phyloP scores from a whole-genome alignment of 768 basidiomycete genomes.

The Agrocybe pediades region DNA sequence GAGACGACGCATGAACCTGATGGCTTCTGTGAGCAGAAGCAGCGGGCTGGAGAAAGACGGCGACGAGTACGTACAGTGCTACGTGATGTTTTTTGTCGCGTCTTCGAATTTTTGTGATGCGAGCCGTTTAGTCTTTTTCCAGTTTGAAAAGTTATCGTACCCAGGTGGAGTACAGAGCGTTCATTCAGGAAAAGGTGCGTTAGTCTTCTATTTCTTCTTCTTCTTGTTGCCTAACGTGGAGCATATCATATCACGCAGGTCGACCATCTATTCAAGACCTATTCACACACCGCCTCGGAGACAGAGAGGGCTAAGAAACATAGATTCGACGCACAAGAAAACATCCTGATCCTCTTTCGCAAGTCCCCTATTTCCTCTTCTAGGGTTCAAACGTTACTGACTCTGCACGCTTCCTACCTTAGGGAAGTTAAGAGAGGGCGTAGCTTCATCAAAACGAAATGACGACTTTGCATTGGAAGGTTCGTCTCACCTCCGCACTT shows the following conservation, averaged over 20 bases:
- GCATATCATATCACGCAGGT: slow-evolving; percentile 39
- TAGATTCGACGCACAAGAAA: slow-evolving; percentile 60
- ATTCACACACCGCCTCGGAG: slow-evolving; percentile 31
- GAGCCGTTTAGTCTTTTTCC: slow-evolving; percentile 29
- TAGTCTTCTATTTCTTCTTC: not conserved
- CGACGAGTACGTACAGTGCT: slow-evolving; percentile 79
- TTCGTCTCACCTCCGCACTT: slow-evolving; percentile 20
- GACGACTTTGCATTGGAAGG: slow-evolving; percentile 74
- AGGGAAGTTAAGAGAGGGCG: slow-evolving; percentile 81
- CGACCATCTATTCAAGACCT: slow-evolving; percentile 43
- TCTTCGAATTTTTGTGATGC: no score
- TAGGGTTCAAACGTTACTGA: not conserved
- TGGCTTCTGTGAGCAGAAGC: slow-evolving; percentile 76
- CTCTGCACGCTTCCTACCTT: not conserved
- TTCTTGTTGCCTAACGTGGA: not conserved
- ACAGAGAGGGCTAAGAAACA: slow-evolving; percentile 35
- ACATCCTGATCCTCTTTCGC: slow-evolving; percentile 76
- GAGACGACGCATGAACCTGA: slow-evolving; percentile 56
- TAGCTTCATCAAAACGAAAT: slow-evolving; percentile 57
- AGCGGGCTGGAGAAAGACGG: slow-evolving; percentile 76
- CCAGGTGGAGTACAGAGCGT: slow-evolving; percentile 69
- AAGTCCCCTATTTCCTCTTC: slow-evolving; percentile 25
- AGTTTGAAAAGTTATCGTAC: slow-evolving; percentile 61
- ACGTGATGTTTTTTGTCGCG: no score
- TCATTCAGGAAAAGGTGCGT: slow-evolving; percentile 66